Percentiles rank a stretch among this genome's conserved stretches.
Evolutionary conservation across 768 basidiomycete species (phyloP).

Genomic region (Leccinum truebloodii): DNA sequence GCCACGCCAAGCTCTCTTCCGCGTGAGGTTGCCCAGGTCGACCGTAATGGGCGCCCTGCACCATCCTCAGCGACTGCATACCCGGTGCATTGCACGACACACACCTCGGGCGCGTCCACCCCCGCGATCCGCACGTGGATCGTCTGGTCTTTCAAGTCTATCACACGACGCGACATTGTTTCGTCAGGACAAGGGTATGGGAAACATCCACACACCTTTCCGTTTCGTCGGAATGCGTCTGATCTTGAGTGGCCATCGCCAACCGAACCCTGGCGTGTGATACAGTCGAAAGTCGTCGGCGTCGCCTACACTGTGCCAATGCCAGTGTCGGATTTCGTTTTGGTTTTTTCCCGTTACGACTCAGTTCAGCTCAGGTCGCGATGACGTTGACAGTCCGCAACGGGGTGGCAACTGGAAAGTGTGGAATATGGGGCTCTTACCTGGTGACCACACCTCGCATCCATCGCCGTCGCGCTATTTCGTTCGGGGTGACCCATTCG

Average conservation of each 20-base stretch:
- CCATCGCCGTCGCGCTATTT: slow-evolving; percentile 61
- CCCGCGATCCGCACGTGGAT: slow-evolving; percentile 88
- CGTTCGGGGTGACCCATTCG: slow-evolving; percentile 69
- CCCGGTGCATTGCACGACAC: not conserved
- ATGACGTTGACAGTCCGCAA: not conserved
- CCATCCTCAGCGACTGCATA: not conserved
- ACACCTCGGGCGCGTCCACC: slow-evolving; percentile 90
- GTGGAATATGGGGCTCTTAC: slow-evolving; percentile 41
- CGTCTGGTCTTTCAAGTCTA: slow-evolving; percentile 79
- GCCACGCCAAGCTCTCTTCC: slow-evolving; percentile 74
- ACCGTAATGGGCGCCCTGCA: slow-evolving; percentile 81
- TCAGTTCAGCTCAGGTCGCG: not conserved
- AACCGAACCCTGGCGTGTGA: slow-evolving; percentile 80
- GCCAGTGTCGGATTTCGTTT: not conserved
- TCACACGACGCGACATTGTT: not conserved
- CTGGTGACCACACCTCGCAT: slow-evolving; percentile 81
- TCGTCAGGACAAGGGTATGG: not conserved
- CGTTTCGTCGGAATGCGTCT: slow-evolving; percentile 56
- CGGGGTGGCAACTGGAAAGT: not conserved
- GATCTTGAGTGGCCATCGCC: slow-evolving; percentile 71
- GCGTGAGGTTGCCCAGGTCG: slow-evolving; percentile 73
- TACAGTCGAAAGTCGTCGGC: slow-evolving; percentile 84
- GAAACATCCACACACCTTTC: slow-evolving; percentile 48
- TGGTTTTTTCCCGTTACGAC: not conserved
- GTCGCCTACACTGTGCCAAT: slow-evolving; percentile 67